Evolutionary conservation across 1,284 basidiomycete genomes (phyloP).

Genomic region (Ustilago tritici): DNA sequence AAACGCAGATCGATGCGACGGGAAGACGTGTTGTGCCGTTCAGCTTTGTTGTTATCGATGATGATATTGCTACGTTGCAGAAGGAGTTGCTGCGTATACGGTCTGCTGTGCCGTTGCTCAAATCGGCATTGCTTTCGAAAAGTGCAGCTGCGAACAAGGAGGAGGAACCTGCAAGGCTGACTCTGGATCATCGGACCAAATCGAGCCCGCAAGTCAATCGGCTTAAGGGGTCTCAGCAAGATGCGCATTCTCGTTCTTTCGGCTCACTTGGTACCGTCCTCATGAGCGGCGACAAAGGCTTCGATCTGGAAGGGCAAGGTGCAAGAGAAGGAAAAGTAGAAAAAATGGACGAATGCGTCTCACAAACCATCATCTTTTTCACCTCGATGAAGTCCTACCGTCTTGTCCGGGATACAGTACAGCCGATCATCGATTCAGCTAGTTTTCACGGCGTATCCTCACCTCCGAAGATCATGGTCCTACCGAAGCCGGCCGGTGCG

Average conservation of each 20-base stretch:
- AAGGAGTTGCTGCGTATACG: constrained; percentile 56
- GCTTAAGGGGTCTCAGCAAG: constrained; percentile 29
- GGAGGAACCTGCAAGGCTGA: constrained; percentile 16
- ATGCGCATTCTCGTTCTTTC: constrained; percentile 25
- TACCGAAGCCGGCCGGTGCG: constrained; percentile 55
- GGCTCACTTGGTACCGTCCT: constrained; percentile 21
- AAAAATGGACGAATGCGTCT: constrained; percentile 27
- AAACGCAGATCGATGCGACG: constrained; percentile 15
- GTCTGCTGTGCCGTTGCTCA: constrained; percentile 54
- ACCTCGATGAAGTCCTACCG: constrained; percentile 56
- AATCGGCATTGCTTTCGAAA: constrained; percentile 43
- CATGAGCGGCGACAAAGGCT: constrained; percentile 6
- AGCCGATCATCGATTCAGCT: constrained; percentile 57
- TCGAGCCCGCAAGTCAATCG: constrained; percentile 53
- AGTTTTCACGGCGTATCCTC: constrained; percentile 39
- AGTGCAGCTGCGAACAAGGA: constrained; percentile 1
- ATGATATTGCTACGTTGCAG: constrained; percentile 58
- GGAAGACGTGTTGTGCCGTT: constrained; percentile 43
- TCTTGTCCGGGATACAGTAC: constrained; percentile 46
- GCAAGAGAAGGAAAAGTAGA: not conserved
- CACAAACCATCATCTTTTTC: constrained; percentile 60
- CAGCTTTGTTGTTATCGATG: constrained; percentile 61
- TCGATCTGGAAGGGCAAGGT: not conserved
- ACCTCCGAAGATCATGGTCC: constrained; percentile 59
- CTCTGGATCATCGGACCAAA: constrained; percentile 46